These are phyloP conservation scores for Heterobasidion occidentale DNA, from an alignment of 1,284 basidiomycete genomes.

Conservation along the genomic window DNA sequence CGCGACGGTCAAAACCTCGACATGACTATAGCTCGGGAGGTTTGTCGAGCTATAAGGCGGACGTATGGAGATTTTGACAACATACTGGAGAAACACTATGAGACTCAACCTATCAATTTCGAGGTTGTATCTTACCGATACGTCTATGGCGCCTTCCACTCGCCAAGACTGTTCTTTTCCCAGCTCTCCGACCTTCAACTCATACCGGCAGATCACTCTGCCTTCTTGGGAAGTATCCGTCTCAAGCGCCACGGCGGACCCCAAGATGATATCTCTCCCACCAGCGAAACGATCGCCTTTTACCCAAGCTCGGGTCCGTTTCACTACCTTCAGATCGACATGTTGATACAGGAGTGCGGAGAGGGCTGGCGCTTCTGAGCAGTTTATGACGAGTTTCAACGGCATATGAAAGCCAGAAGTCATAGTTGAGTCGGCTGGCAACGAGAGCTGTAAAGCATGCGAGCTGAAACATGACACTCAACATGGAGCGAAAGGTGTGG, in stretches of 20 bases:
- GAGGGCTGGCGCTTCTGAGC: constrained; percentile 27
- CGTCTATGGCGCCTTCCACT: constrained; percentile 16
- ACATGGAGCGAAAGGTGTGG: background rate
- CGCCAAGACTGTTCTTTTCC: constrained; percentile 23
- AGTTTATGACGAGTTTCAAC: constrained; percentile 30
- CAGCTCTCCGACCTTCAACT: constrained; percentile 18
- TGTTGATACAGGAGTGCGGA: constrained; percentile 26
- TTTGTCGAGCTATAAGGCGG: constrained; percentile 24
- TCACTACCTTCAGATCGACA: constrained; percentile 31
- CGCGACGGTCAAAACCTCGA: constrained; percentile 30
- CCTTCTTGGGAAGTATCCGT: constrained; percentile 19
- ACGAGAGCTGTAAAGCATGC: constrained; percentile 23
- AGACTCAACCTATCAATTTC: constrained; percentile 3
- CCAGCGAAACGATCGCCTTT: constrained; percentile 16
- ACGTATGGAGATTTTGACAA: constrained; percentile 27
- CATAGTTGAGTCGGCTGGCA: constrained; percentile 29
- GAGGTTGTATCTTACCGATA: constrained; percentile 17
- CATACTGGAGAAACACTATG: constrained; percentile 22
- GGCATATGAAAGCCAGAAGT: constrained; percentile 35
- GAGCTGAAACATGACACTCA: no score
- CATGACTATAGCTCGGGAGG: constrained; percentile 31
- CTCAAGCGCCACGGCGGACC: constrained; percentile 15
- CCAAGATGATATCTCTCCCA: constrained; percentile 17
- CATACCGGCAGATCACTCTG: constrained; percentile 15
- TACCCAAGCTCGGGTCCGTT: constrained; percentile 24